phyloP scores from a whole-genome alignment of 441 rosid species.

The Rhodomyrtus psidioides region DNA sequence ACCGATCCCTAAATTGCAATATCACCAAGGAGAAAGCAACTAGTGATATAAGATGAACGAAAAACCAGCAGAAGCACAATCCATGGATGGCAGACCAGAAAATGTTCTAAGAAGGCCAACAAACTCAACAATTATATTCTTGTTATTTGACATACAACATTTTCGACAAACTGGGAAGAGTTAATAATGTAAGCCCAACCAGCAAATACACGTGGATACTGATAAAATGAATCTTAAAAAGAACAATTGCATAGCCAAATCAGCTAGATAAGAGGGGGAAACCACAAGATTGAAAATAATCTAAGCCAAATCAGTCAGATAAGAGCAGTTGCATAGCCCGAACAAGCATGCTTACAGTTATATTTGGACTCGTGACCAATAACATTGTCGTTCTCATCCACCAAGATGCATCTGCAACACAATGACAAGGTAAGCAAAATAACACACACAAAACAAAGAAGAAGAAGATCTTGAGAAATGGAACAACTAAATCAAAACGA shows the following conservation, averaged over 20 bases:
- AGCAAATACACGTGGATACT: not conserved
- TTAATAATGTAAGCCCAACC: not conserved
- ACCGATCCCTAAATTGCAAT: not conserved
- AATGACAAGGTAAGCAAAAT: not conserved
- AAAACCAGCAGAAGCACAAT: not conserved
- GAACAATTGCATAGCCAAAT: not conserved
- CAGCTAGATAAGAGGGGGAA: not conserved
- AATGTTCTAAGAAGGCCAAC: not conserved
- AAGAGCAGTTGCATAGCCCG: not conserved
- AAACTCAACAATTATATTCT: not conserved
- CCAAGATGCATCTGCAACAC: slow-evolving; percentile 80
- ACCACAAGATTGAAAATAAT: not conserved
- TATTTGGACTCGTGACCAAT: slow-evolving; percentile 89
- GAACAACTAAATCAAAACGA: not conserved
- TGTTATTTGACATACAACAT: not conserved
- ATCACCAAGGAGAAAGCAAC: not conserved
- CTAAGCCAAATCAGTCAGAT: not conserved
- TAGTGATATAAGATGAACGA: not conserved
- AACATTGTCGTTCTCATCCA: slow-evolving; percentile 74
- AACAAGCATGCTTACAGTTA: slow-evolving; percentile 51
- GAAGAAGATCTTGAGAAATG: not conserved
- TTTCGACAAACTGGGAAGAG: not conserved
- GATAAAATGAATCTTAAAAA: not conserved
- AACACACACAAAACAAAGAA: not conserved
- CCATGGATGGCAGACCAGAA: not conserved